These are phyloP conservation scores for Suillus hirtellus DNA, from an alignment of 768 basidiomycete genomes.

Conservation along the genomic window DNA sequence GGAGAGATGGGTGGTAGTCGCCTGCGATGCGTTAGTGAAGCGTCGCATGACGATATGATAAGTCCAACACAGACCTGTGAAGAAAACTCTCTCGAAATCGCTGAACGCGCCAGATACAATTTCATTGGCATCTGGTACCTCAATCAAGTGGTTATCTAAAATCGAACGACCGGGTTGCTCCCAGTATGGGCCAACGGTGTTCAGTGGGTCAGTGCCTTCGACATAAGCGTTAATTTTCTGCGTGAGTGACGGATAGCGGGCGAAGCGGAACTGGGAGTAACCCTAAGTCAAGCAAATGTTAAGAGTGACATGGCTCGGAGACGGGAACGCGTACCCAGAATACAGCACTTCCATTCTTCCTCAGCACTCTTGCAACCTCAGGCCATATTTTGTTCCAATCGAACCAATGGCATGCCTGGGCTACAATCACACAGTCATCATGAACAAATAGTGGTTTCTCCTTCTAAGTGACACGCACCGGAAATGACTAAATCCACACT, in stretches of 20 bases:
- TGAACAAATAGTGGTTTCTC: too few species aligned
- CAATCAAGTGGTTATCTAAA: constrained; percentile 68
- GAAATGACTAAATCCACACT: too few species aligned
- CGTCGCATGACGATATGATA: not conserved
- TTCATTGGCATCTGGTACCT: constrained; percentile 56
- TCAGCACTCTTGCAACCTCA: constrained; percentile 60
- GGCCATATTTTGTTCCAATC: constrained; percentile 72
- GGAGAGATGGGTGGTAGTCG: constrained; percentile 36
- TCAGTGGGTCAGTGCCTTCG: constrained; percentile 51
- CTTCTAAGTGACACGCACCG: too few species aligned
- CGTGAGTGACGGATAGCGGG: constrained; percentile 54
- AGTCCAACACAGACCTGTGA: constrained; percentile 45
- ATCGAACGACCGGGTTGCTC: constrained; percentile 76
- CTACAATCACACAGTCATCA: too few species aligned
- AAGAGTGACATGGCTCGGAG: not conserved
- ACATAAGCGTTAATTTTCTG: constrained; percentile 62
- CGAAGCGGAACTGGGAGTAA: constrained; percentile 73
- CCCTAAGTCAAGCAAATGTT: constrained; percentile 30
- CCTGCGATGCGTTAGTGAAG: constrained; percentile 28
- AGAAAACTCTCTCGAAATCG: constrained; percentile 55
- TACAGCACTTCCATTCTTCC: constrained; percentile 63
- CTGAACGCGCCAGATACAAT: constrained; percentile 37
- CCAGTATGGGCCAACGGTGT: constrained; percentile 69
- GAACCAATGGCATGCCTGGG: constrained; percentile 82
- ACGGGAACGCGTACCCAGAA: constrained; percentile 58